Base-by-base conservation (phyloP, 768 basidiomycete genomes). In the Xerocomus brunneocitrinus region DNA sequence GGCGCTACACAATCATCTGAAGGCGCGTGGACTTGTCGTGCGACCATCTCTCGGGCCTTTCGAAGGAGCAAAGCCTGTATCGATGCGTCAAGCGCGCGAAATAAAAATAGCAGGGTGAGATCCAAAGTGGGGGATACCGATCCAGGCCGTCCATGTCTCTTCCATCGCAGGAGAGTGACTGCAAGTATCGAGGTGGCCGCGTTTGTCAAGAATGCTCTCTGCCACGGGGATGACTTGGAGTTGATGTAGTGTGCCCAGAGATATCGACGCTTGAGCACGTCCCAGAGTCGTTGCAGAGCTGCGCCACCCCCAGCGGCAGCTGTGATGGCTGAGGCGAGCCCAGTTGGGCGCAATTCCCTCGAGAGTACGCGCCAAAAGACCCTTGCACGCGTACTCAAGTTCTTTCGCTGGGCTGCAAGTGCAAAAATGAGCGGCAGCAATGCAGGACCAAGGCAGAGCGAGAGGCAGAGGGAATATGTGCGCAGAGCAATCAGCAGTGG, bases 271-370 rank as follows among this genome's bases (percentile, higher is more conserved):
- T 62, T 61, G 38, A 69, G 43, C 13, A 41, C 32, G 10, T 62
- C 53, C 79, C 78, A 83, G 9, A 81, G 50, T 30, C 72, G 70
- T 47, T 74, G 74, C 19, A 90, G 62, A 34, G 74, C 70, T 30
- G 78, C 76, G 3, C 87, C 87, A 8, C 88, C 89, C 0, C 78
- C 86, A 5, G 88, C 73, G 14, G 82, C 67, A 6, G 80, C 61
- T 0, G 87, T 81, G 50, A 89, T 78, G 28, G 85, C 79, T 52
- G 79, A 84, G 6, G 89, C 84, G 65, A 91, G 87, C 13, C 87
- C 82, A 52, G 80, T 81, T 35, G 76, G 56, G 8, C 78, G 76
- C 10, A 87, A 66, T 62, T 90, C 87, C 38, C 79, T 77, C 50
- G 61, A 70, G 8, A 91, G 67, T 12, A 82, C 65, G 44, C 72